Percentiles rank a stretch among this genome's conserved stretches.
These are phyloP conservation scores for Pyrus pyrifolia DNA, from an alignment of 306 rosid genomes.

Conservation along the genomic window DNA sequence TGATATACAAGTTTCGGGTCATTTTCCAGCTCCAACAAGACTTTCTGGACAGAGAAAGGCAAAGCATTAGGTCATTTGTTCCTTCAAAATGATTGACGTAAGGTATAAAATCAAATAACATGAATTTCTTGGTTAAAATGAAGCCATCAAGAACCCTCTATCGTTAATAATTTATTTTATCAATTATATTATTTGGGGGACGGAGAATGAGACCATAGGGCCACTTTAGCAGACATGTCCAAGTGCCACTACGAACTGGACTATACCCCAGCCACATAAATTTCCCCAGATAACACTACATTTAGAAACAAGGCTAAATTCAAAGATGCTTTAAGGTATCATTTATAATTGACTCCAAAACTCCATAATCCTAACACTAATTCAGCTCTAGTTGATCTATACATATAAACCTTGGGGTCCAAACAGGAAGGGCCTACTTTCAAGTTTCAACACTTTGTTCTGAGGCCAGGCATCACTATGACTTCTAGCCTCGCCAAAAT, in stretches of 20 bases:
- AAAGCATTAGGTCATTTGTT: slow-evolving; percentile 23
- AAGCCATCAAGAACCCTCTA: slow-evolving; percentile 1
- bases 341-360: neutral
- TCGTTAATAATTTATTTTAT: neutral
- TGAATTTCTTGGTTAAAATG: slow-evolving; percentile 8
- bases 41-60: slow-evolving; percentile 58
- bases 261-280: neutral
- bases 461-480: neutral
- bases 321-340: neutral
- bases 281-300: neutral
- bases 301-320: neutral
- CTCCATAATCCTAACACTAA: neutral
- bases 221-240: neutral
- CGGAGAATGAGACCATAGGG: neutral
- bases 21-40: slow-evolving; percentile 59
- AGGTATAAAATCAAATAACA: slow-evolving; percentile 13
- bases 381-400: neutral
- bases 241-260: neutral
- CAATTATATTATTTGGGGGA: neutral
- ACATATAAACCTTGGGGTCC: neutral
- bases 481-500: neutral
- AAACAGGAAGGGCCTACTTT: neutral
- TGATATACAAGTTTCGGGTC: slow-evolving; percentile 96
- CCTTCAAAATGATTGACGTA: slow-evolving; percentile 22
- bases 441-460: neutral